A percentile compares a stretch with the other conserved stretches of the same genome.
Conservation (phyloP, 768 basidiomycete genomes). For the Tulasnella sp. region DNA sequence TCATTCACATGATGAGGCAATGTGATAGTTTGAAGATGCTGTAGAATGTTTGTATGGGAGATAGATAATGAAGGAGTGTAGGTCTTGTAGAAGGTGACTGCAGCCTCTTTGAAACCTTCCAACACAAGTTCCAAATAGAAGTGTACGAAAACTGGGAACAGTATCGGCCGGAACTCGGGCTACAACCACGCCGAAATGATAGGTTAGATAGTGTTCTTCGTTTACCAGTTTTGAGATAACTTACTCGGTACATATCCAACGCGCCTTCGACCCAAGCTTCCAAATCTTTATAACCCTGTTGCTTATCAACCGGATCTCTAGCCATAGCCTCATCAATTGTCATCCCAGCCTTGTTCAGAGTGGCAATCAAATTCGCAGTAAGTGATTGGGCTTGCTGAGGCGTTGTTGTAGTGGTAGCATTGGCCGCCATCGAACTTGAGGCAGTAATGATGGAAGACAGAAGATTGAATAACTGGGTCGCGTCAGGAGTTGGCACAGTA, state of each 20-base stretch:
- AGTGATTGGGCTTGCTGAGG: not conserved
- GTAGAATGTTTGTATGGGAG: conserved; percentile 53
- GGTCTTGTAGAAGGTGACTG: conserved; percentile 55
- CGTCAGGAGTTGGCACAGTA: not conserved
- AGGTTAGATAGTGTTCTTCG: conserved; percentile 10
- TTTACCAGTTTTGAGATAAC: conserved; percentile 20
- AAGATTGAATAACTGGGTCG: not conserved
- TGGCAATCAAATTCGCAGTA: conserved; percentile 10
- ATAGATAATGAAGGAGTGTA: conserved; percentile 57
- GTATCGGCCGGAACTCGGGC: conserved; percentile 86
- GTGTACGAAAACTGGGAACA: conserved; percentile 94
- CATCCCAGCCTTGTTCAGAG: conserved; percentile 13
- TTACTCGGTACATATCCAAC: conserved; percentile 78
- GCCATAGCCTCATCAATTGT: conserved; percentile 57
- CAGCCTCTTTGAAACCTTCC: conserved; percentile 84
- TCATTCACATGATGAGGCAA: conserved; percentile 74
- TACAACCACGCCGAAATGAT: conserved; percentile 25
- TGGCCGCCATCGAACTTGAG: not conserved
- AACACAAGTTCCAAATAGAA: conserved; percentile 93
- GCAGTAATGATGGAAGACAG: not conserved
- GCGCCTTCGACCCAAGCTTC: conserved; percentile 86
- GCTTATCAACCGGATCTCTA: conserved; percentile 70
- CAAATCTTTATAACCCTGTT: conserved; percentile 72
- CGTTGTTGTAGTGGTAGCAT: not conserved
- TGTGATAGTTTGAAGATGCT: conserved; percentile 66